Percentiles rank a stretch among this genome's conserved stretches.
phyloP scores from a whole-genome alignment of 257 asterid species.

The Nicotiana tomentosiformis region DNA sequence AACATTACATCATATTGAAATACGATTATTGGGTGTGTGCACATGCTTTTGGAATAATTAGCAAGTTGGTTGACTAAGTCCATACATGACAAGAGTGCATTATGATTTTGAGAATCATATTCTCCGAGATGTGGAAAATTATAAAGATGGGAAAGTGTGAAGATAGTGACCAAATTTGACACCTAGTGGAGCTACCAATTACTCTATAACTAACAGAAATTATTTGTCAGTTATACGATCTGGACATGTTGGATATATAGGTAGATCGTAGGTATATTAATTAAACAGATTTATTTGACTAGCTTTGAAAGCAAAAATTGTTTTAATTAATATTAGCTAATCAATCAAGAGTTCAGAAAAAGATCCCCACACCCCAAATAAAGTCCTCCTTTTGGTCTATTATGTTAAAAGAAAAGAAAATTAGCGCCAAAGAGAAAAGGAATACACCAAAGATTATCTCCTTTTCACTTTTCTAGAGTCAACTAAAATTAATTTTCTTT shows the following conservation, averaged over 20 bases:
- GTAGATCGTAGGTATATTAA: not conserved
- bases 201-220: not conserved
- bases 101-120: not conserved
- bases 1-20: not conserved
- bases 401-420: no score
- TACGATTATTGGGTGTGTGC: not conserved
- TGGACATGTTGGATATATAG: not conserved
- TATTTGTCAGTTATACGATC: not conserved
- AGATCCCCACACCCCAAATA: not conserved
- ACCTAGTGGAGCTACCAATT: not conserved
- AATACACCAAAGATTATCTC: no score
- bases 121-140: not conserved
- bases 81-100: not conserved
- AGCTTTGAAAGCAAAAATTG: not conserved
- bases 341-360: not conserved
- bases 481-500: no score
- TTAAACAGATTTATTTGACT: not conserved
- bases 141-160: not conserved
- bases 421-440: no score
- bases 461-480: no score
- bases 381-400: no score
- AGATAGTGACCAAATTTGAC: not conserved
- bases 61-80: slow-evolving; percentile 3
- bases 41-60: not conserved
- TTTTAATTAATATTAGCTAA: not conserved